Evolutionary conservation across 2,329 filamentous ascomycete species (phyloP), one percentile per base, ranked within the genome.

Genomic region (Leptoxyphium fumago): DNA sequence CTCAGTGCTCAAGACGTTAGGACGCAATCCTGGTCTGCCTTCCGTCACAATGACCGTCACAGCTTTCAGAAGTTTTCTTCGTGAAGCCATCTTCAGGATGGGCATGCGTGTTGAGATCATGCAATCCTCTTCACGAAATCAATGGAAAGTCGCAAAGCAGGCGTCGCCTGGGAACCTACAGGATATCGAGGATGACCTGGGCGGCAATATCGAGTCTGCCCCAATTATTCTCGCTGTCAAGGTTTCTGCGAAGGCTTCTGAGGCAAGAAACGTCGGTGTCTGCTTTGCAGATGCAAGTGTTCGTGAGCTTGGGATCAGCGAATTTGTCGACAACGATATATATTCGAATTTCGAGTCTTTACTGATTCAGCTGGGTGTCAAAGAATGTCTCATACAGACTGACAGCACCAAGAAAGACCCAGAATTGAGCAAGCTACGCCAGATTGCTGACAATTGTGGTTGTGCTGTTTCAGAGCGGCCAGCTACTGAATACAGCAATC

Each of bases 201-300:
- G 88, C 10, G 75, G 82, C 32, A 80, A 88, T 53, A 77, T 94
- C 44, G 88, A 95, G 53, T 80, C 84, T 2, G 85, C 91, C 0
- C 93, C 91, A 13, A 93, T 96, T 62, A 95, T 98, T 40, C 72
- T 98, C 34, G 85, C 91, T 0, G 86, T 98, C 59, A 96, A 95
- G 63, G 80, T 96, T 18, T 83, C 84, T 0, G 78, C 86, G n/a
- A 93, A 84, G 60, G 84, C 86, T 1, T 76, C 75, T 0, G 89
- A 96, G 61, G 84, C 82, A 5, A 75, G 91, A 39, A 84, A 76
- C 51, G 82, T 98, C 0, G 91, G 91, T 8, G 89, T 98, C 5
- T 96, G 91, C 65, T 98, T 98, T 60, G 93, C 91, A 7, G 91
- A 98, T 69, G 91, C 93, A 1, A 95, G 86, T 52, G 89, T 96